Evolutionary conservation across 805 yeast species (phyloP).

Genomic region (Teunomyces pallodes): DNA sequence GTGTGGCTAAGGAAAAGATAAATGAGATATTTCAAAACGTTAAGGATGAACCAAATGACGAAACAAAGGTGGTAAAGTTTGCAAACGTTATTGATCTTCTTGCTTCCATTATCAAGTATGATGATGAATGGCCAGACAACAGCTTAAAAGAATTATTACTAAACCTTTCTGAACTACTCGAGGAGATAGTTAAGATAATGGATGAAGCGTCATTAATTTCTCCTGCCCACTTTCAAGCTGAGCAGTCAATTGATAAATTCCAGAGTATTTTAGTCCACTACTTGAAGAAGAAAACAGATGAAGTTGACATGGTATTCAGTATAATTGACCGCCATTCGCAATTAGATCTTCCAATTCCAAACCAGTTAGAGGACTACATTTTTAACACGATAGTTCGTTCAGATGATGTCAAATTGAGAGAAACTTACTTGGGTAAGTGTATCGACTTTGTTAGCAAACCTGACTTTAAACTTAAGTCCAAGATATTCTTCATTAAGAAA

Average conservation of each 20-base stretch:
- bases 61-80: slow-evolving; percentile 58
- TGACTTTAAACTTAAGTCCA: slow-evolving; percentile 48
- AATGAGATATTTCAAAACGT: slow-evolving; percentile 46
- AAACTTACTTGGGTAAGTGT: slow-evolving; percentile 49
- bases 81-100: slow-evolving; percentile 72
- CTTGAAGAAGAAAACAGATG: slow-evolving; percentile 22
- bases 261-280: slow-evolving; percentile 41
- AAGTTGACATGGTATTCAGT: slow-evolving; percentile 27
- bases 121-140: slow-evolving; percentile 48
- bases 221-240: slow-evolving; percentile 64
- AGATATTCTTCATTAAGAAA: slow-evolving; percentile 53
- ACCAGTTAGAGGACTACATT: slow-evolving; percentile 54
- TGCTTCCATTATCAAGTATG: slow-evolving; percentile 48
- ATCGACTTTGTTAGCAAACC: slow-evolving; percentile 48
- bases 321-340: slow-evolving; percentile 37
- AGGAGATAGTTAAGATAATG: slow-evolving; percentile 43
- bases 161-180: slow-evolving; percentile 41
- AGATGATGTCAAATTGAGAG: slow-evolving; percentile 45
- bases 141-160: slow-evolving; percentile 27
- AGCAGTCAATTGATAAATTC: slow-evolving; percentile 63
- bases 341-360: slow-evolving; percentile 46
- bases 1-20: slow-evolving; percentile 52
- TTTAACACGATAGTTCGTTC: slow-evolving; percentile 55
- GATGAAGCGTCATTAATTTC: slow-evolving; percentile 48
- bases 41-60: slow-evolving; percentile 48